Base-by-base conservation (phyloP, 805 yeast genomes). In the Suhomyces tanzawaensis region DNA sequence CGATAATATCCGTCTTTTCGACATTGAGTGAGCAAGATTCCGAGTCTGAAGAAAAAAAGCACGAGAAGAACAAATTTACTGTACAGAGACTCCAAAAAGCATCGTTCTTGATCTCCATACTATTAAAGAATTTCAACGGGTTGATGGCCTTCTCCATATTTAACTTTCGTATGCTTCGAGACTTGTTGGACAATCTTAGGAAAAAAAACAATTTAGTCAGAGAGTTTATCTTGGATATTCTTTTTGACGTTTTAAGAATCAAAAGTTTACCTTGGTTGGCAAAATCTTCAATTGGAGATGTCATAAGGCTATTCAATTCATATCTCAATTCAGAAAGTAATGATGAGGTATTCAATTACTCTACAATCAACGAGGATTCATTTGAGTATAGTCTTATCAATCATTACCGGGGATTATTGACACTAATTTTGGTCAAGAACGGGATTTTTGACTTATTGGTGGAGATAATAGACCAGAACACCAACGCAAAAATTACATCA, bases 121-220 rank as follows among this genome's bases (percentile, higher is more conserved):
- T 86, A 17, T 60, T 91, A 34, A 84, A 86, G 44, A 72, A 79
- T 23, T 82, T 91, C 79, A 71, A 84, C 9, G 99, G 99, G 0
- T 52, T 89, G 8, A 71, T 82, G 42, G 76, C 82, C 12, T 76
- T 82, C 48, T 72, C 84, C 1, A 69, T 74, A 39, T 67, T 81
- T 46, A 62, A 78, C 41, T 81, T 77, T 44, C 63, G 66, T 39
- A 72, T 82, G 7, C 53, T 90, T 16, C 66, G 63, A 29, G 77
- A 78, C 37, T 62, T 90, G 19, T 61, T 90, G 2, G 60, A 70
- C 29, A 82, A 89, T 54, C 64, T 93, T 29, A 60, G 66, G n/a
- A 70, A 74, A 36, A 79, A 79, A n/a, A 74, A 78, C 8, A 68
- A 77, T 1, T 57, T 69, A 26, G 60, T 82, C 3, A 75, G 86